Evolutionary conservation across 306 rosid species (phyloP).

Genomic region (Gastrolobium bilobum): DNA sequence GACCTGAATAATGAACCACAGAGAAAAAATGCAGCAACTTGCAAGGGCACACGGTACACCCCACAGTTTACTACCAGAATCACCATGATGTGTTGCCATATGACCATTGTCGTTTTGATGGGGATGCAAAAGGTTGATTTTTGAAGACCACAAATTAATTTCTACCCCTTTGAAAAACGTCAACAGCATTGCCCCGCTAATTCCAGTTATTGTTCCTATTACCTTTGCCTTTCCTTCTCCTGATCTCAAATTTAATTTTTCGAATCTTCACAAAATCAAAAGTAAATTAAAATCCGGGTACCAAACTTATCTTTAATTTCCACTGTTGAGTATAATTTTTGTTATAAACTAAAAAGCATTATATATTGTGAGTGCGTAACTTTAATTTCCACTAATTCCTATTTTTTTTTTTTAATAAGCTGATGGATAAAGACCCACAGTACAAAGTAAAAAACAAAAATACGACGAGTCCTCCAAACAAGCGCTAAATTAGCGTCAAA

Average conservation of each 20-base stretch:
- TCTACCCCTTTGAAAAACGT: slow-evolving; percentile 59
- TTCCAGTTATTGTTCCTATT: slow-evolving; percentile 53
- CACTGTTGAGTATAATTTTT: too few relatives aligned
- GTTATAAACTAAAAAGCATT: background rate
- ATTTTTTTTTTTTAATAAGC: too few relatives aligned
- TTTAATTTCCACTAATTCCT: too few relatives aligned
- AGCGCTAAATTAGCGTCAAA: too few relatives aligned
- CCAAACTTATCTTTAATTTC: too few relatives aligned
- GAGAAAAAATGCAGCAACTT: slow-evolving; percentile 44
- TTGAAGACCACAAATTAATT: slow-evolving; percentile 50
- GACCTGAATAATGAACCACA: slow-evolving; percentile 64
- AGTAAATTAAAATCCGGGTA: background rate
- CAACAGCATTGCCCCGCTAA: slow-evolving; percentile 64
- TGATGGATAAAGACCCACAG: too few relatives aligned
- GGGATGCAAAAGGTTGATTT: slow-evolving; percentile 49
- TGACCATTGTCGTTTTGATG: slow-evolving; percentile 37
- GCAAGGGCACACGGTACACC: slow-evolving; percentile 45
- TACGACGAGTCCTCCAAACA: too few relatives aligned
- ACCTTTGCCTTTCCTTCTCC: slow-evolving; percentile 59
- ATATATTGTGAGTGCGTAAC: background rate
- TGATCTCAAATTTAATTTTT: slow-evolving; percentile 48
- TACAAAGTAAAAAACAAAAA: too few relatives aligned
- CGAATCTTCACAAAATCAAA: slow-evolving; percentile 44
- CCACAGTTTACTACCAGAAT: background rate
- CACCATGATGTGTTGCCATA: background rate